Base-by-base conservation (phyloP, 164 flowering plant species). In the Chloranthus sessilifolius region DNA sequence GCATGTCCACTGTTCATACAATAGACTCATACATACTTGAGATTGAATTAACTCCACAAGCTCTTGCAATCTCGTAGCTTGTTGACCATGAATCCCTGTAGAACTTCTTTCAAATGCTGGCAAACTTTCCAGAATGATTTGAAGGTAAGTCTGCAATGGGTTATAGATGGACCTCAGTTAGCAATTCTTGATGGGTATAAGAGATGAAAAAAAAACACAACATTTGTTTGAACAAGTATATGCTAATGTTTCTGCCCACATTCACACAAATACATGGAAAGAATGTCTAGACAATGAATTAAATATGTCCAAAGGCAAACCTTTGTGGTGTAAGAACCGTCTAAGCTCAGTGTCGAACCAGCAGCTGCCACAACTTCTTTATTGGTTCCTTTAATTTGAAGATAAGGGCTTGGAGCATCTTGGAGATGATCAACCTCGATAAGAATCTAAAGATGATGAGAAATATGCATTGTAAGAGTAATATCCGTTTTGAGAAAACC, bases 261-360 rank as follows among this genome's bases (percentile, higher is more conserved):
- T n/a, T n/a, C n/a, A n/a, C n/a, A n/a, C n/a, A n/a, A n/a, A n/a
- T n/a, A n/a, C n/a, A n/a, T n/a, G n/a, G n/a, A n/a, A n/a, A n/a
- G n/a, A n/a, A n/a, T n/a, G n/a, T n/a, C n/a, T n/a, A n/a, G n/a
- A n/a, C n/a, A n/a, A n/a, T n/a, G n/a, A n/a, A n/a, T n/a, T 29
- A 37, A 7, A 5, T 12, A 30, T 3, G 8, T 22, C 22, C 10
- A 43, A 30, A 50, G 36, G 26, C 65, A 45, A 63, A 94, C 99
- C 97, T 94, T 88, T n/a, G 99, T 94, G 34, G 99, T 94, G 52
- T 94, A 94, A 50, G 97, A 84, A 49, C 90, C 92, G 59, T 89
- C 96, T 36, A 89, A 69, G 58, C 68, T 73, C 23, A 94, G 84
- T 20, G 76, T 60, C 45, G 88, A 81, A 28, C 97, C 97, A 65